phyloP scores from a whole-genome alignment of 805 yeast genomes.

The Cyberlindnera samutprakarnensis region DNA sequence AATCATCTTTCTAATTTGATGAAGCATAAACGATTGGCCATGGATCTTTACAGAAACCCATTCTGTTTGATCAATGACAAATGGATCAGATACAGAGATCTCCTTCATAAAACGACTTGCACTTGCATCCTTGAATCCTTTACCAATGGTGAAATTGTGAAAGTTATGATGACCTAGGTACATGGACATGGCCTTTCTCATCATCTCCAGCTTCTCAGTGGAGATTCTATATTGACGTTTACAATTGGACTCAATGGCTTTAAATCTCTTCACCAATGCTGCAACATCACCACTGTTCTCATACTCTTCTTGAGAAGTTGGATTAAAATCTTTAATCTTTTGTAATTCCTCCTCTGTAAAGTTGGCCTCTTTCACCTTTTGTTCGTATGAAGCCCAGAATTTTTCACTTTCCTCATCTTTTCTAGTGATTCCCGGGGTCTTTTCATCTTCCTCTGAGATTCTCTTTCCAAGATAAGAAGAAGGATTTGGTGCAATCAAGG shows the following conservation, averaged over 20 bases:
- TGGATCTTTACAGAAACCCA: slow-evolving; percentile 96
- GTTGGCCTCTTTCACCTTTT: slow-evolving; percentile 27
- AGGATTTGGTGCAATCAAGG: slow-evolving; percentile 88
- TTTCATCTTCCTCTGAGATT: slow-evolving; percentile 42
- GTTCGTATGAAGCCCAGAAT: slow-evolving; percentile 59
- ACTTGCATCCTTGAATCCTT: slow-evolving; percentile 74
- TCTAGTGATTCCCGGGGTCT: slow-evolving; percentile 52
- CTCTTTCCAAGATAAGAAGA: slow-evolving; percentile 54
- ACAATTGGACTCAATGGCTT: slow-evolving; percentile 54
- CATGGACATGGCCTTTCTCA: slow-evolving; percentile 61
- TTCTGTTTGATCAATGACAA: slow-evolving; percentile 87
- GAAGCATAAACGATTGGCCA: slow-evolving; percentile 97
- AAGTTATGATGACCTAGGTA: slow-evolving; percentile 89
- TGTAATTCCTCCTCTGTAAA: slow-evolving; percentile 23
- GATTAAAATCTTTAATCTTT: slow-evolving; percentile 21
- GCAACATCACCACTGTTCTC: slow-evolving; percentile 30
- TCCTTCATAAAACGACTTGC: slow-evolving; percentile 77
- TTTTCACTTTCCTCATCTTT: slow-evolving; percentile 60
- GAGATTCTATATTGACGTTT: slow-evolving; percentile 68
- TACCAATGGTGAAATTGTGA: slow-evolving; percentile 84
- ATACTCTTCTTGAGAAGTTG: slow-evolving; percentile 31
- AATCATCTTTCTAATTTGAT: slow-evolving; percentile 96
- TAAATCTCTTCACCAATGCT: slow-evolving; percentile 41
- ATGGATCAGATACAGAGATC: slow-evolving; percentile 77
- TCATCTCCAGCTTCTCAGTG: slow-evolving; percentile 47